phyloP scores from a whole-genome alignment of 169 alveolate genomes.

The Cyclospora cayetanensis region DNA sequence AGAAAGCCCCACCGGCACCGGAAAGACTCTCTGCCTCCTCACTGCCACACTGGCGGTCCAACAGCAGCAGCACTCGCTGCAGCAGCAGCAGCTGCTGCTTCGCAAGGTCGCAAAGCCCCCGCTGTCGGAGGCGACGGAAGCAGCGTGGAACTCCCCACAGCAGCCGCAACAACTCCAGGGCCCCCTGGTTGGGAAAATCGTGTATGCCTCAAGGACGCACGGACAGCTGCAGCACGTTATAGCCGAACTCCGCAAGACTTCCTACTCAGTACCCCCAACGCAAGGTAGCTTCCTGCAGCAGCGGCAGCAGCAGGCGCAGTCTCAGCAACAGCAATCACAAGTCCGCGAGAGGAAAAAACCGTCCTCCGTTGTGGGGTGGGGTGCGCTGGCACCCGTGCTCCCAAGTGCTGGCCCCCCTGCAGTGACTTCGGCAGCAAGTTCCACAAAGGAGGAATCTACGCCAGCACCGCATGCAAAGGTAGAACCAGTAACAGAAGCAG shows the following conservation, averaged over 20 bases:
- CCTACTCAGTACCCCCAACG: not conserved
- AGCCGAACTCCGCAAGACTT: not conserved
- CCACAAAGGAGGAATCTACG: not conserved
- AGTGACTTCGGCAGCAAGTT: not conserved
- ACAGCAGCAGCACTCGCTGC: not conserved
- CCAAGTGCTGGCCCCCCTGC: not conserved
- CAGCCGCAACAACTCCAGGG: too few relatives aligned
- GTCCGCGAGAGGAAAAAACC: not conserved
- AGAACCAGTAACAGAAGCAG: not conserved
- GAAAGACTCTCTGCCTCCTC: constrained; percentile 35
- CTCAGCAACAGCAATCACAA: not conserved
- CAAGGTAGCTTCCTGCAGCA: not conserved
- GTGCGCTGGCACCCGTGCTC: not conserved
- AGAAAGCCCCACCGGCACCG: constrained; percentile 56
- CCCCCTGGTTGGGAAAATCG: not conserved
- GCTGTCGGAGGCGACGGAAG: not conserved
- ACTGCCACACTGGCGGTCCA: not conserved
- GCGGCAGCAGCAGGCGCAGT: not conserved
- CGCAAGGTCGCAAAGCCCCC: not conserved
- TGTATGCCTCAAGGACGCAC: constrained; percentile 35
- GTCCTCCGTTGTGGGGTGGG: not conserved
- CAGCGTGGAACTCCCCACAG: not conserved
- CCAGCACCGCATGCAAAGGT: not conserved
- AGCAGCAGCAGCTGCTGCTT: not conserved
- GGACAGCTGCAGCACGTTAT: constrained; percentile 37